Conservation (phyloP, 176 grass and related monocot genomes). For the Carex pumila region DNA sequence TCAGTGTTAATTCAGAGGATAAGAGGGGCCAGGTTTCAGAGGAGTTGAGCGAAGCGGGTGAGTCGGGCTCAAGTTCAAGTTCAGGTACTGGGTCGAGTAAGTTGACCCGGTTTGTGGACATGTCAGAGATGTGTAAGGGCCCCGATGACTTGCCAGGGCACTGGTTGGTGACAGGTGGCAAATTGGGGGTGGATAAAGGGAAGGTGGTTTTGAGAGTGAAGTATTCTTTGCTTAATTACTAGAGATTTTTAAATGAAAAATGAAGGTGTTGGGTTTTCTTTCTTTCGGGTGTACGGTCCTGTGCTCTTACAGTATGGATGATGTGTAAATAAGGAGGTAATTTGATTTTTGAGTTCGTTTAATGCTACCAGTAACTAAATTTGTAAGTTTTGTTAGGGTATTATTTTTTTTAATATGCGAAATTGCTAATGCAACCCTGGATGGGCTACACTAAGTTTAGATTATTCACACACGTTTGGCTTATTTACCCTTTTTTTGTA, state of each 20-base stretch:
- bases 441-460: neutral
- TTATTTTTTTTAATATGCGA: neutral
- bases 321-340: slow-evolving; percentile 5
- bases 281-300: neutral
- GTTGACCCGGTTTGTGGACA: slow-evolving; percentile 41
- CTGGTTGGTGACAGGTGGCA: slow-evolving; percentile 65
- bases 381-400: slow-evolving; percentile 1
- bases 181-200: slow-evolving; percentile 42
- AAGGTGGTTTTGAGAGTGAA: slow-evolving; percentile 54
- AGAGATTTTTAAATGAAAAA: neutral
- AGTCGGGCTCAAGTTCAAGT: slow-evolving; percentile 19
- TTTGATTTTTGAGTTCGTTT: slow-evolving; percentile 1
- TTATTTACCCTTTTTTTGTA: neutral
- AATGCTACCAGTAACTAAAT: slow-evolving; percentile 5
- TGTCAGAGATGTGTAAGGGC: slow-evolving; percentile 49
- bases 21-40: neutral
- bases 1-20: neutral
- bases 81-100: slow-evolving; percentile 15
- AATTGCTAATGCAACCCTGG: neutral
- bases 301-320: neutral
- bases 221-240: slow-evolving; percentile 60
- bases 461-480: neutral
- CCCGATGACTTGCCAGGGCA: slow-evolving; percentile 56
- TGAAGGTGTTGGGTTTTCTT: neutral
- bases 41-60: neutral